A percentile compares a stretch with the other conserved stretches of the same genome.
Conservation (phyloP, 805 yeast genomes). For the Cyberlindnera mrakii region DNA sequence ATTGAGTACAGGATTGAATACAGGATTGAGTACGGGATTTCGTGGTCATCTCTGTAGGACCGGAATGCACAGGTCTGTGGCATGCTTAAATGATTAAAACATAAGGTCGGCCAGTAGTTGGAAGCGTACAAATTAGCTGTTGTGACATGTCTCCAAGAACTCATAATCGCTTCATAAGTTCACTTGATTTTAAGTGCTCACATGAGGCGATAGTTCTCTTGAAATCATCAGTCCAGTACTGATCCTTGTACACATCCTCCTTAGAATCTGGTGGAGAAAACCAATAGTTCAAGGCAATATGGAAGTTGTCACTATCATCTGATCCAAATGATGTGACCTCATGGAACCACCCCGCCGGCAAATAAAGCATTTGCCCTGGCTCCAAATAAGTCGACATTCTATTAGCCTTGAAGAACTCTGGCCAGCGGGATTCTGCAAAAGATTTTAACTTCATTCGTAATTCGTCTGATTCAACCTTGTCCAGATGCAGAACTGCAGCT, state of each 20-base stretch:
- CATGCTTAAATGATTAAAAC: too few species aligned
- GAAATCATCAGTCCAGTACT: slow-evolving; percentile 51
- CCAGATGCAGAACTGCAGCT: slow-evolving; percentile 54
- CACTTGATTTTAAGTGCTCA: slow-evolving; percentile 8
- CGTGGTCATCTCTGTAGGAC: too few species aligned
- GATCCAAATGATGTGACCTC: slow-evolving; percentile 65
- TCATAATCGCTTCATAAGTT: too few species aligned
- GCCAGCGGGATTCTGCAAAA: slow-evolving; percentile 39
- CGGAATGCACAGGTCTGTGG: too few species aligned
- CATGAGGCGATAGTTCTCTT: slow-evolving; percentile 33
- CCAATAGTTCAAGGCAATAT: slow-evolving; percentile 72
- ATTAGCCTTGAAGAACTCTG: slow-evolving; percentile 38
- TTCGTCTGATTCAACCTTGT: slow-evolving; percentile 36
- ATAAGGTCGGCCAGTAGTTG: too few species aligned
- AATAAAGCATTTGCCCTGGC: slow-evolving; percentile 62
- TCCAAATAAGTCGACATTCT: slow-evolving; percentile 41
- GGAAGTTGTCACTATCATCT: slow-evolving; percentile 25
- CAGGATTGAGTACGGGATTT: too few species aligned
- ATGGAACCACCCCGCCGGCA: slow-evolving; percentile 81
- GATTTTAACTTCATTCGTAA: slow-evolving; percentile 25
- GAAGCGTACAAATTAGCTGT: too few species aligned
- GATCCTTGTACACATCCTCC: slow-evolving; percentile 37
- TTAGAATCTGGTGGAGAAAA: slow-evolving; percentile 52
- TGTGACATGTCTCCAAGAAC: too few species aligned
- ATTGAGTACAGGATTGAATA: too few species aligned